phyloP scores from a whole-genome alignment of 108 stramenopile species.

The Discostella stelligeroides region DNA sequence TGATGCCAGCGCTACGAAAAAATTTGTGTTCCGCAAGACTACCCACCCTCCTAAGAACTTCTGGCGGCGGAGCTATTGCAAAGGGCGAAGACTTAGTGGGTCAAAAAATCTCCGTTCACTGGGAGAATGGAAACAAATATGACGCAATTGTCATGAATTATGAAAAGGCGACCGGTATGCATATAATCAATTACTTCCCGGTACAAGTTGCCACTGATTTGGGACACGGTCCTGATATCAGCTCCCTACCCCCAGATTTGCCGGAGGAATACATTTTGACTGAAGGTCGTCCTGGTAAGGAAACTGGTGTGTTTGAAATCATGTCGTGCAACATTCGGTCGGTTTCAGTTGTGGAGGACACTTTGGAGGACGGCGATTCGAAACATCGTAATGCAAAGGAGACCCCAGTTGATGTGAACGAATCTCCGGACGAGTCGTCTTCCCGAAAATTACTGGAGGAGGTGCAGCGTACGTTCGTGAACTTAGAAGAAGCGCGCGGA shows the following conservation, averaged over 20 bases:
- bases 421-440: slow-evolving; percentile 82
- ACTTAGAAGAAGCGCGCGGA: slow-evolving; percentile 84
- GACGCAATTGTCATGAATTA: slow-evolving; percentile 82
- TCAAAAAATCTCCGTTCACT: slow-evolving; percentile 80
- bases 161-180: slow-evolving; percentile 73
- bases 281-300: slow-evolving; percentile 92
- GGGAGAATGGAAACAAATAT: slow-evolving; percentile 85
- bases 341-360: not conserved
- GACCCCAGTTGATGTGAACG: slow-evolving; percentile 38
- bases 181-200: slow-evolving; percentile 78
- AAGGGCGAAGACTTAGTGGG: slow-evolving; percentile 79
- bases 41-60: slow-evolving; percentile 63
- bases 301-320: slow-evolving; percentile 88
- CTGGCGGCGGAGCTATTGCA: slow-evolving; percentile 59
- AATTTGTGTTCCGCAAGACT: slow-evolving; percentile 77
- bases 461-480: slow-evolving; percentile 94
- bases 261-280: slow-evolving; percentile 83
- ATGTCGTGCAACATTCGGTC: slow-evolving; percentile 27
- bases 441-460: slow-evolving; percentile 92
- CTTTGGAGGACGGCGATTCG: not conserved
- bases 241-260: slow-evolving; percentile 58
- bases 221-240: slow-evolving; percentile 58
- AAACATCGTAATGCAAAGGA: slow-evolving; percentile 11
- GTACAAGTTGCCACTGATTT: slow-evolving; percentile 53
- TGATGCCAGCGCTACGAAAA: slow-evolving; percentile 91